Evolutionary conservation across 2,329 filamentous ascomycete species (phyloP), one percentile per base, ranked within the genome.

Genomic region (Exophiala spinifera): DNA sequence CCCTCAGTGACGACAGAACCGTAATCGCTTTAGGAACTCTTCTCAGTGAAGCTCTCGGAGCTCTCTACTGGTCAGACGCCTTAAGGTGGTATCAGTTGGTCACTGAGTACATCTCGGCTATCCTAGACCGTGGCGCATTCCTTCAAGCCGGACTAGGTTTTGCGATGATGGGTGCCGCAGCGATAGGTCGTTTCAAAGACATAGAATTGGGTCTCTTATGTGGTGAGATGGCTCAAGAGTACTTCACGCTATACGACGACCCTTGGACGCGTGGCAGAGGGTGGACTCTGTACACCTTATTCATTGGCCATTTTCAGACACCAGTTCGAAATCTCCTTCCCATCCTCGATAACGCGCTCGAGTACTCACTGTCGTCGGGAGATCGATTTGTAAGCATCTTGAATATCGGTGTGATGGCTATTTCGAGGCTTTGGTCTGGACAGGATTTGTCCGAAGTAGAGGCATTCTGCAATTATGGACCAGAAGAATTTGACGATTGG

Each of bases 31-130:
- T 77, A 23, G 76, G 82, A 6, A 75, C 80, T 6, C 75, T 86
- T 1, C 74, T 85, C 61, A 72, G 81, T 0, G 80, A 85, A 65
- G 73, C 83, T 23, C 74, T 84, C 45, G 76, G 76, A 28, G 77
- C 81, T 15, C 78, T 79, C 1, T 83, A 82, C 61, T 85, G 83
- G 83, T 79, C 76, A 33, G 78, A 85, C 63, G 73, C 78, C 4
- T 68, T 82, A 39, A 70, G 82, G 2, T 85, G 84, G 68, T 83
- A 83, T 63, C 79, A 81, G 46, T 74, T 78, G 59, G 79, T 79
- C 1, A 72, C 85, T n/a, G 76, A 80, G 57, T 75, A 83, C 63
- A 74, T 85, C 64, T 73, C 77, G 25, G 65, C 80, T 17, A 79
- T 83, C 61, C 71, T 85, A 1, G 73, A 79, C 43, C 69, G 72